Evolutionary conservation across 768 basidiomycete species (phyloP), one percentile per base, ranked within the genome.

Genomic region (Pulveroboletus sp.): DNA sequence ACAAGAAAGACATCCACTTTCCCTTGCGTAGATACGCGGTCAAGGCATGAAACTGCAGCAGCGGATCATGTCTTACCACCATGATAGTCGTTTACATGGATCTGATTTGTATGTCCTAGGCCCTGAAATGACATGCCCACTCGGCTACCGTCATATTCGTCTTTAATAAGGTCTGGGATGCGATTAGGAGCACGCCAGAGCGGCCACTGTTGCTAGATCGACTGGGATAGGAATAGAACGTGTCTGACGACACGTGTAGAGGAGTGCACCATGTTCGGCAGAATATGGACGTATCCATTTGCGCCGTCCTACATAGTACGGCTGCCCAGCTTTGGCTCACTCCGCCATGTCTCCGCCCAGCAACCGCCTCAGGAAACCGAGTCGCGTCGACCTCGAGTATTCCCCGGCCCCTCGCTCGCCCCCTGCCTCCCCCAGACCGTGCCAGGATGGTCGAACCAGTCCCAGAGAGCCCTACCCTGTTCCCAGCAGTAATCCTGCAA

Each of bases 1-100:
- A 74, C 73, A 97, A 97, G 88, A 93, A 89, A 80, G 86, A 93
- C 54, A 78, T 79, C 62, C 93, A 96, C 79, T 96, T 96, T 80
- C 92, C 93, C 31, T 68, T 76, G 67, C 81, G 94, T 71, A 95
- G 93, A 76, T 99, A 86, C 73, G 93, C 94, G 56, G 86, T 97
- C 71, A 94, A 90, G 82, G 93, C 91, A 77, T 86, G 72, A 82
- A 70, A 52, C 58, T 32, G 44, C 42, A 38, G 46, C 32, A 44
- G 60, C 57, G 58, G 59, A 49, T 34, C 22, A 16, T 62, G 56
- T 65, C 56, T 56, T 40, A 24, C 49, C 47, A 32, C 39, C 41
- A 31, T 49, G 27, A 29, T 29, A 6, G 58, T 64, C 53, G 62
- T 63, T 65, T 66, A 62, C 67, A 50, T 65, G 57, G 50, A 36